Evolutionary conservation across 805 yeast genomes (phyloP).

Genomic region (Ogataea zsoltii): DNA sequence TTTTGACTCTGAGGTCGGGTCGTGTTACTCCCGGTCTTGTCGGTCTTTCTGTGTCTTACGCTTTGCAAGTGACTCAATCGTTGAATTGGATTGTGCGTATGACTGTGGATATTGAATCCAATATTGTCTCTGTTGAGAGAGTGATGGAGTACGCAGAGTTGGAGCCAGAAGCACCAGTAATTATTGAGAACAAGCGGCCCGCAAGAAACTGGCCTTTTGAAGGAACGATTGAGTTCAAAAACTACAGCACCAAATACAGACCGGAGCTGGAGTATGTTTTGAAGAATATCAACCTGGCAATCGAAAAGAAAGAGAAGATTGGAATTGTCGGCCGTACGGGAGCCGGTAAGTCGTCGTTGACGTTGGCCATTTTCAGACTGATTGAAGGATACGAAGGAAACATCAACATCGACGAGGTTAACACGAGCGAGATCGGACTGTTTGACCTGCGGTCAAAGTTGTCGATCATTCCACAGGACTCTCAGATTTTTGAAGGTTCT

Average conservation of each 20-base stretch:
- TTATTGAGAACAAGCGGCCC: constrained; percentile 56
- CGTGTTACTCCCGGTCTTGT: constrained; percentile 83
- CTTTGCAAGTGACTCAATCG: constrained; percentile 89
- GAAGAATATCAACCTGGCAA: constrained; percentile 61
- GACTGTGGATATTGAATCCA: constrained; percentile 98
- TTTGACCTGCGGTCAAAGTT: constrained; percentile 73
- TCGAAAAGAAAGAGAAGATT: constrained; percentile 77
- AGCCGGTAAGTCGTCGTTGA: constrained; percentile 89
- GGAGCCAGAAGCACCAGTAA: constrained; percentile 74
- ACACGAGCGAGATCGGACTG: constrained; percentile 69
- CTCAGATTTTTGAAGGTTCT: constrained; percentile 88
- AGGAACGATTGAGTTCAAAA: constrained; percentile 65
- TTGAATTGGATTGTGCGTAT: constrained; percentile 97
- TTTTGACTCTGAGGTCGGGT: constrained; percentile 68
- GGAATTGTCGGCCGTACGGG: constrained; percentile 98
- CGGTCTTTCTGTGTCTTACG: constrained; percentile 92
- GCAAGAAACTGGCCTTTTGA: constrained; percentile 67
- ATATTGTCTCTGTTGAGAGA: constrained; percentile 82
- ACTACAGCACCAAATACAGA: constrained; percentile 85
- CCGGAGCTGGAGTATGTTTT: constrained; percentile 78
- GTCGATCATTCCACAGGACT: constrained; percentile 91
- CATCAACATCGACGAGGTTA: constrained; percentile 69
- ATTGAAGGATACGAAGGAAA: constrained; percentile 69
- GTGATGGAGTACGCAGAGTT: constrained; percentile 53
- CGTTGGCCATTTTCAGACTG: constrained; percentile 80